A percentile compares a stretch with the other conserved stretches of the same genome.
phyloP scores from a whole-genome alignment of 371 early-diverging fungal genomes.

The Syncephalastrum racemosum region DNA sequence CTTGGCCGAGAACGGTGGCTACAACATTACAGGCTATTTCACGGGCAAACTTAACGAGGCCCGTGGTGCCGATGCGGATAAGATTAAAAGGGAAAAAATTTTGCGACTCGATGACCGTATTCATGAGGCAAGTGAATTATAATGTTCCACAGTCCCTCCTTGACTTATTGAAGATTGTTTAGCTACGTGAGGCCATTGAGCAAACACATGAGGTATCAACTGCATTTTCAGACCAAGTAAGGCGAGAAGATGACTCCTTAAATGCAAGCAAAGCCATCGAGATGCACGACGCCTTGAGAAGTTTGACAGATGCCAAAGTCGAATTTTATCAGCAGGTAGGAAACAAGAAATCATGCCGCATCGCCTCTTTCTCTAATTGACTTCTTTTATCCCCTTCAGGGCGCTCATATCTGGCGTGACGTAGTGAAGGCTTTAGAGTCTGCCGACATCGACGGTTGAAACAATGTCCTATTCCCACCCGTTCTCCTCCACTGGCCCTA shows the following conservation, averaged over 20 bases:
- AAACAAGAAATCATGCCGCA: not conserved
- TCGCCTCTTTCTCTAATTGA: not conserved
- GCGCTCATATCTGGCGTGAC: constrained; percentile 65
- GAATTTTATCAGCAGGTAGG: constrained; percentile 77
- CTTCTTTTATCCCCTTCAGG: constrained; percentile 23
- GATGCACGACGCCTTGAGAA: constrained; percentile 70
- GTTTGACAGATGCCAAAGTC: constrained; percentile 74
- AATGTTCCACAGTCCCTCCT: not conserved
- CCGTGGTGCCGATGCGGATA: constrained; percentile 85
- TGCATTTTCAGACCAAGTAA: constrained; percentile 78
- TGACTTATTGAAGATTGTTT: constrained; percentile 6
- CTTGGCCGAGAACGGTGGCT: constrained; percentile 45
- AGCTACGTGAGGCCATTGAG: constrained; percentile 84
- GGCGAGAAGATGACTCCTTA: constrained; percentile 81
- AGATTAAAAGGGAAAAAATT: constrained; percentile 75
- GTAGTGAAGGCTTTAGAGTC: constrained; percentile 60
- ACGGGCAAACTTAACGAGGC: constrained; percentile 89
- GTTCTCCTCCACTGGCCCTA: too few species aligned
- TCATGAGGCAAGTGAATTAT: constrained; percentile 56
- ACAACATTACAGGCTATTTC: constrained; percentile 74
- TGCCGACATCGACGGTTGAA: too few species aligned
- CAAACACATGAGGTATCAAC: constrained; percentile 67
- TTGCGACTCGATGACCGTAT: constrained; percentile 72
- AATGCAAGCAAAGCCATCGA: constrained; percentile 77
- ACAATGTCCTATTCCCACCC: too few species aligned